A percentile compares a stretch with the other conserved stretches of the same genome.
Conservation (phyloP, 2,329 filamentous ascomycete species). For the Hirsutella minnesotensis region DNA sequence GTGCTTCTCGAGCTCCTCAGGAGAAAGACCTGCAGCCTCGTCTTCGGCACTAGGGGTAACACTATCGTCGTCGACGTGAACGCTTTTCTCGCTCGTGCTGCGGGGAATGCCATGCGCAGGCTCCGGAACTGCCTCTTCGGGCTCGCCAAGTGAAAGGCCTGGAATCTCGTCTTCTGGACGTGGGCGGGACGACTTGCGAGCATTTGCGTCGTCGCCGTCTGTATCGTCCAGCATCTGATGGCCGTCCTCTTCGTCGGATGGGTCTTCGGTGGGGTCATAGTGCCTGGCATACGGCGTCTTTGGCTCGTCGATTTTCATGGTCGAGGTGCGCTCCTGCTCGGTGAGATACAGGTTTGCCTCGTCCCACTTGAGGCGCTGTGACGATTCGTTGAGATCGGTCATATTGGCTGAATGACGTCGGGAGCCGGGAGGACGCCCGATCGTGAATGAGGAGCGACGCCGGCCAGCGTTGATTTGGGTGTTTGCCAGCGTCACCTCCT, state of each 20-base stretch:
- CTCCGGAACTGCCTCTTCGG: conserved; percentile 60
- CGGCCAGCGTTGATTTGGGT: conserved; percentile 89
- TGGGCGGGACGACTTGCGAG: conserved; percentile 23
- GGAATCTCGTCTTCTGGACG: conserved; percentile 67
- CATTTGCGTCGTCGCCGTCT: conserved; percentile 15
- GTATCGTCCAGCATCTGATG: conserved; percentile 5
- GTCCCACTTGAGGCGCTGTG: conserved; percentile 88
- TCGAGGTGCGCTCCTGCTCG: conserved; percentile 87
- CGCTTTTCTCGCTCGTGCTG: conserved; percentile 48
- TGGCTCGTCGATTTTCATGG: conserved; percentile 98
- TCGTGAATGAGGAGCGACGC: conserved; percentile 69
- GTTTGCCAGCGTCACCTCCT: conserved; percentile 88
- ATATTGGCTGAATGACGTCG: conserved; percentile 56
- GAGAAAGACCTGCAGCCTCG: conserved; percentile 38
- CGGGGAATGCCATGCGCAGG: conserved; percentile 16
- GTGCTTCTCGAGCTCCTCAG: conserved; percentile 84
- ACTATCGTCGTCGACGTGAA: conserved; percentile 62
- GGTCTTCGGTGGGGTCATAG: conserved; percentile 83
- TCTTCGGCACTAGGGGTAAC: conserved; percentile 48
- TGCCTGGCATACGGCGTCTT: conserved; percentile 94
- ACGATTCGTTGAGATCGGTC: conserved; percentile 34
- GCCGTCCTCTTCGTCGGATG: conserved; percentile 58
- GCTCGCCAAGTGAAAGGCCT: conserved; percentile 81
- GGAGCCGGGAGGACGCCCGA: conserved; percentile 49
- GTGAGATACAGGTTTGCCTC: conserved; percentile 96